phyloP scores from a whole-genome alignment of 768 basidiomycete genomes.

The Leccinum fibrillosum region DNA sequence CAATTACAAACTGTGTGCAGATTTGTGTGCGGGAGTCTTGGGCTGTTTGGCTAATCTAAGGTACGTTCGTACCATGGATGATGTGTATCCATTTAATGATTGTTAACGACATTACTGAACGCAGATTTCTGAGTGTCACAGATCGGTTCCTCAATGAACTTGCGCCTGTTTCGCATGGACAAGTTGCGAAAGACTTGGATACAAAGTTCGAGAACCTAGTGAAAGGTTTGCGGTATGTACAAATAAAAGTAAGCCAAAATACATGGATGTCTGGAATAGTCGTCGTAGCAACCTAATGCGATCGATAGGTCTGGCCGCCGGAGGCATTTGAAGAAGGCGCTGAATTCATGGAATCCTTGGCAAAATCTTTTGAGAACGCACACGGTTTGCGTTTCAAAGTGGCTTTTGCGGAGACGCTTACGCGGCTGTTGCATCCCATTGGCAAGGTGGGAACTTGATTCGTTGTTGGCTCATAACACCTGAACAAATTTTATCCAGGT shows the following conservation, averaged over 20 bases:
- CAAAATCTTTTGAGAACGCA: slow-evolving; percentile 78
- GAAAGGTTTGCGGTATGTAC: slow-evolving; percentile 74
- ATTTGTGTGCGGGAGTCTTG: slow-evolving; percentile 79
- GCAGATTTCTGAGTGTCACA: slow-evolving; percentile 86
- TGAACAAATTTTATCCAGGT: slow-evolving; percentile 46
- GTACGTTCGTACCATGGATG: slow-evolving; percentile 39
- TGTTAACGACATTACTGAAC: not conserved
- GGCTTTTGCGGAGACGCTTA: slow-evolving; percentile 81
- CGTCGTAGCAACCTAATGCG: not conserved
- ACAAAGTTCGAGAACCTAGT: slow-evolving; percentile 83
- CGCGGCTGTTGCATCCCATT: slow-evolving; percentile 78
- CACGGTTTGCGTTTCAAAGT: slow-evolving; percentile 82
- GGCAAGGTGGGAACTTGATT: slow-evolving; percentile 56
- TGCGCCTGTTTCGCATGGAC: slow-evolving; percentile 66
- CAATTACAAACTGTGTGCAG: slow-evolving; percentile 79
- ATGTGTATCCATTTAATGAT: not conserved
- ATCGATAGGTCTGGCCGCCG: slow-evolving; percentile 80
- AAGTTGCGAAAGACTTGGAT: slow-evolving; percentile 78
- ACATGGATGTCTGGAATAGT: not conserved
- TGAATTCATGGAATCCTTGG: slow-evolving; percentile 82
- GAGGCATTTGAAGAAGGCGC: slow-evolving; percentile 91
- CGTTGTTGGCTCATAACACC: not conserved
- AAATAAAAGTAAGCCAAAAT: slow-evolving; percentile 60
- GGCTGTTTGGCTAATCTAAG: slow-evolving; percentile 80
- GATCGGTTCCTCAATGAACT: slow-evolving; percentile 86